Percentiles rank a stretch among this genome's conserved stretches.
Conservation (phyloP, 768 basidiomycete species). For the Sistotremastrum suecicum region DNA sequence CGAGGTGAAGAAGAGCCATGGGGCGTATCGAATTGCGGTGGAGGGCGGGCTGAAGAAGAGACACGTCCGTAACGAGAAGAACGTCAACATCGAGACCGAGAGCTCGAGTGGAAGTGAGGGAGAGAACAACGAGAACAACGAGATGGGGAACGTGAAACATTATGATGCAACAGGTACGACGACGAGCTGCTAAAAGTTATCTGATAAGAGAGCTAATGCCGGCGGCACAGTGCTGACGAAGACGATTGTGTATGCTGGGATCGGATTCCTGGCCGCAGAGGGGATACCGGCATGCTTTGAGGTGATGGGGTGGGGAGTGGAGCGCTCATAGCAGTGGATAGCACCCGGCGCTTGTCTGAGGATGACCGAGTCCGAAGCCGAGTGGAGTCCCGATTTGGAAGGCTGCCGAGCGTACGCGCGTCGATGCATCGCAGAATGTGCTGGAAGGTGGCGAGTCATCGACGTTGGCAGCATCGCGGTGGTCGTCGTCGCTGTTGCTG, state of each 20-base stretch:
- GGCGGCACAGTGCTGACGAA: constrained; percentile 62
- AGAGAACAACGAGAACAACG: constrained; percentile 12
- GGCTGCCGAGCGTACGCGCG: no score
- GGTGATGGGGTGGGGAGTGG: constrained; percentile 51
- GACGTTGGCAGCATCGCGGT: no score
- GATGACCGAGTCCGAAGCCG: no score
- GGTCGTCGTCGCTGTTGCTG: no score
- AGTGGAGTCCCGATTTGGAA: no score
- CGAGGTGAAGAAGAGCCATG: constrained; percentile 7
- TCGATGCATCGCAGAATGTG: no score
- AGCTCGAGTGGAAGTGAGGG: constrained; percentile 23
- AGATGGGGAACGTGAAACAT: constrained; percentile 40
- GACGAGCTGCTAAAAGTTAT: constrained; percentile 3
- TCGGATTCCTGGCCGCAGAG: constrained; percentile 54
- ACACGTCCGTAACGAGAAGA: no score
- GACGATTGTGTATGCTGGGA: constrained; percentile 81
- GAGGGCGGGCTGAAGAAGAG: no score
- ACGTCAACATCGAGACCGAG: constrained; percentile 9
- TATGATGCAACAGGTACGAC: constrained; percentile 79
- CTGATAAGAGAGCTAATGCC: constrained; percentile 2
- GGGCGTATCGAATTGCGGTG: no score
- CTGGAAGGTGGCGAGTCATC: no score
- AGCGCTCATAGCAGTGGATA: no score
- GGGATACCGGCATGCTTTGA: constrained; percentile 56
- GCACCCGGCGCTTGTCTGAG: no score